These are phyloP conservation scores for Pseudogymnoascus sp. DNA, from an alignment of 2,329 filamentous ascomycete species.

Conservation along the genomic window DNA sequence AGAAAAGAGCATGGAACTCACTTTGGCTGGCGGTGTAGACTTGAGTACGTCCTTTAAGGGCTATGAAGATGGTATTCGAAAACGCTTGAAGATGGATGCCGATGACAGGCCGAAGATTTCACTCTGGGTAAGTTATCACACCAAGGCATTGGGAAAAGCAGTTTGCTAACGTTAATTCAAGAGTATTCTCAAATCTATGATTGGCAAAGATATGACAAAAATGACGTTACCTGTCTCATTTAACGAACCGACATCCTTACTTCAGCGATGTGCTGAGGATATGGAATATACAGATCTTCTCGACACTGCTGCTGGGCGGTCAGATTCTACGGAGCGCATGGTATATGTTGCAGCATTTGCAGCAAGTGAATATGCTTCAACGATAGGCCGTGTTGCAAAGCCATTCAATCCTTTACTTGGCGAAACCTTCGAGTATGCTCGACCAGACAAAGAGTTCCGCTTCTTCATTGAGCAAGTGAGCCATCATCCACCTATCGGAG, in stretches of 20 bases:
- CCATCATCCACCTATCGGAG: constrained; percentile 91
- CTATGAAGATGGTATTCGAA: constrained; percentile 81
- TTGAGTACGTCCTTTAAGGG: constrained; percentile 74
- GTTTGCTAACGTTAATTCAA: constrained; percentile 40
- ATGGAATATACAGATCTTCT: constrained; percentile 96
- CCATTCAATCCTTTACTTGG: constrained; percentile 95
- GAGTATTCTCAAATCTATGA: constrained; percentile 98
- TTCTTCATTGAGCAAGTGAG: constrained; percentile 99
- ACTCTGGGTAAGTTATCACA: constrained; percentile 66
- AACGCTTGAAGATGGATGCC: constrained; percentile 75
- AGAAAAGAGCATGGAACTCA: constrained; percentile 35
- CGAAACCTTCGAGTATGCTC: constrained; percentile 92
- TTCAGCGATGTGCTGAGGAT: constrained; percentile 92
- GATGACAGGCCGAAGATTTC: constrained; percentile 91
- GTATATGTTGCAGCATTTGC: constrained; percentile 94
- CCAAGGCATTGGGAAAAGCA: neutral
- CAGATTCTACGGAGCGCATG: constrained; percentile 82
- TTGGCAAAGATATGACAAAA: constrained; percentile 99
- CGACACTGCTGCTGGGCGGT: constrained; percentile 74
- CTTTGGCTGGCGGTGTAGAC: constrained; percentile 44
- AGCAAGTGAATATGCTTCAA: constrained; percentile 92
- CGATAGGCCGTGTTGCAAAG: constrained; percentile 92
- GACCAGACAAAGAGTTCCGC: constrained; percentile 93
- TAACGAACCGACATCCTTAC: constrained; percentile 91
- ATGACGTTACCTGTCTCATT: constrained; percentile 98